Conservation (phyloP, 169 alveolate genomes). For the Cryptosporidium sp. region DNA sequence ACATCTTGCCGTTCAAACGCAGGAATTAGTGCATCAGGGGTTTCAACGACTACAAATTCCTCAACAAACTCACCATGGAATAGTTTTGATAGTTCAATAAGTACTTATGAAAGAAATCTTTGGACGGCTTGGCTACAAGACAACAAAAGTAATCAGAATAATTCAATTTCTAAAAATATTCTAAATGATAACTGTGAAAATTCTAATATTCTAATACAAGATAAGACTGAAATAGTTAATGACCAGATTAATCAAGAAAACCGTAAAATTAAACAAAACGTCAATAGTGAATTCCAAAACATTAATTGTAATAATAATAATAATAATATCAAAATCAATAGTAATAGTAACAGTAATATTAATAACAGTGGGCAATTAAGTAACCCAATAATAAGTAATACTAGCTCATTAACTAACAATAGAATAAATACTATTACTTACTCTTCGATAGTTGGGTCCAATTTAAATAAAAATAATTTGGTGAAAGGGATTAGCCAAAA, state of each 20-base stretch:
- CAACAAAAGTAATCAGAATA: conserved; percentile 9
- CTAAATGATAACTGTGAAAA: background rate
- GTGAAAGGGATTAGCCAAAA: background rate
- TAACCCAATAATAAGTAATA: background rate
- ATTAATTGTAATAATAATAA: too few relatives aligned
- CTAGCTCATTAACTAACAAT: background rate
- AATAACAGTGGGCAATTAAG: background rate
- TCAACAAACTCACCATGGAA: conserved; percentile 55
- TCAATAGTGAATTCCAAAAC: background rate
- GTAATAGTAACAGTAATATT: background rate
- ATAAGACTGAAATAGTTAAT: background rate
- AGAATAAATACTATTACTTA: conserved; percentile 3
- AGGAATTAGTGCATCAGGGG: background rate
- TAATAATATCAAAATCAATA: background rate
- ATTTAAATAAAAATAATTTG: conserved; percentile 7
- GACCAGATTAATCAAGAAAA: background rate
- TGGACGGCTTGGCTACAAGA: conserved; percentile 60
- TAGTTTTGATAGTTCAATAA: conserved; percentile 14
- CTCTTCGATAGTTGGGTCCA: conserved; percentile 56
- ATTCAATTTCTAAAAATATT: background rate
- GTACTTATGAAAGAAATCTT: conserved; percentile 37
- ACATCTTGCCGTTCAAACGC: conserved; percentile 41
- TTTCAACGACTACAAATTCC: conserved; percentile 3
- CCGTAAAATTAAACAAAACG: background rate
- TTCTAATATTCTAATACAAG: background rate